Evolutionary conservation across 352 stramenopile genomes (phyloP), one percentile per base, ranked within the genome.

Genomic region (Globisporangium splendens): DNA sequence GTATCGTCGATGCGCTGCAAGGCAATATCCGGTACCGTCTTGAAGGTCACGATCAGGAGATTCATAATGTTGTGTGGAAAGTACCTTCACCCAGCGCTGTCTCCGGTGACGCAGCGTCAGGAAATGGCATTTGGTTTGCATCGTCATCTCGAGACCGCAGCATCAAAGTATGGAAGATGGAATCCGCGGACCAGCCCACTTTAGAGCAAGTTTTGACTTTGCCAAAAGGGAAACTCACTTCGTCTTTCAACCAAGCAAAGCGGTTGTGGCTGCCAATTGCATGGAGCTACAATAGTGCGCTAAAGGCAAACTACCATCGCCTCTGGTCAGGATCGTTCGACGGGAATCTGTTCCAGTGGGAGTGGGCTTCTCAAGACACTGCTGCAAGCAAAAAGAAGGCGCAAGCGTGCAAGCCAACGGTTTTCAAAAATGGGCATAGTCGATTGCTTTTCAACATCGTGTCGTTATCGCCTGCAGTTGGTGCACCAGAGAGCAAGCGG

Each of bases 261-360:
- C 79, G 86, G 1, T 65, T 93, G 13, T 93, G 83, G 83, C 53
- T 93, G 12, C 80, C 80, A 8, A 62, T 89, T n/a, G 72, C 75
- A 15, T 93, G 83, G 83, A 80, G 65, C 48, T 57, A 58, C 13
- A 22, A 14, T 46, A 12, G 14, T 13, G 46, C 0, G 54, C 49
- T 18, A n/a, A 11, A 69, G 65, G 2, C 17, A 14, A 38, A 18
- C n/a, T 56, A 43, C n/a, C 63, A 74, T 39, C 67, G 68, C 3
- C 68, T 93, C 13, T 89, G 79, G 74, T 90, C 80, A 17, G 83
- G 83, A 0, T 91, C 80, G 11, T 86, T 86, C 24, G 79, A 86
- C 50, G 83, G 83, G 12, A 86, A 79, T 53, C 46, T 93, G 31
- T 63, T 84, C 38, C 59, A 72, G n/a, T 93, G 72, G 72, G 68